A percentile compares a stretch with the other conserved stretches of the same genome.
Evolutionary conservation across 75 land plant species (phyloP).

Genomic region (Cupressus sempervirens): DNA sequence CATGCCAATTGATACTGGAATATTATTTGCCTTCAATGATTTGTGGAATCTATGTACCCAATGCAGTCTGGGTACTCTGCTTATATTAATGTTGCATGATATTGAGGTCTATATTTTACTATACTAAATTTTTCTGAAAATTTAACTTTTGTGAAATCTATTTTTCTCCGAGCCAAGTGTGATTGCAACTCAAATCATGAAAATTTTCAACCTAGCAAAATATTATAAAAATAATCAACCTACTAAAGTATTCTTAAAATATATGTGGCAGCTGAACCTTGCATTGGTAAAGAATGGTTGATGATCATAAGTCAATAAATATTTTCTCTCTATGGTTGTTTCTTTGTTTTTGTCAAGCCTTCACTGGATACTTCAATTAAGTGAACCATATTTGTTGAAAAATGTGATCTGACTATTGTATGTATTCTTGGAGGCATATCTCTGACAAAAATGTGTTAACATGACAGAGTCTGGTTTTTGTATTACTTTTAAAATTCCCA

Average conservation of each 20-base stretch:
- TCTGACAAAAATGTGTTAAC: neutral
- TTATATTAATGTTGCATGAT: neutral
- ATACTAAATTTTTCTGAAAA: neutral
- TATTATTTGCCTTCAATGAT: neutral
- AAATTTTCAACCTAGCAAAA: neutral
- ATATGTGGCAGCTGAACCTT: neutral
- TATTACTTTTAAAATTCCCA: neutral
- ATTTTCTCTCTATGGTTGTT: slow-evolving; percentile 4
- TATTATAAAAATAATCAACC: neutral
- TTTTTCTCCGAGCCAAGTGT: neutral
- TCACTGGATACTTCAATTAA: neutral
- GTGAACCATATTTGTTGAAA: neutral
- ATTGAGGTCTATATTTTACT: neutral
- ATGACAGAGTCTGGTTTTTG: neutral
- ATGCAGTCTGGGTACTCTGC: neutral
- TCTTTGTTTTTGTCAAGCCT: neutral
- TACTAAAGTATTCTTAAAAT: too few relatives aligned
- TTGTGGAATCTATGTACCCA: neutral
- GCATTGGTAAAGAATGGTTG: neutral
- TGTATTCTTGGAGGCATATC: neutral
- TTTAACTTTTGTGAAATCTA: neutral
- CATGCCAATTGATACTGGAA: too few relatives aligned
- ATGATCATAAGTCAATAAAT: neutral
- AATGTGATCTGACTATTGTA: neutral
- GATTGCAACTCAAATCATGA: neutral